Conservation (phyloP, 305 asterid genomes). For the Fraxinus floribunda region DNA sequence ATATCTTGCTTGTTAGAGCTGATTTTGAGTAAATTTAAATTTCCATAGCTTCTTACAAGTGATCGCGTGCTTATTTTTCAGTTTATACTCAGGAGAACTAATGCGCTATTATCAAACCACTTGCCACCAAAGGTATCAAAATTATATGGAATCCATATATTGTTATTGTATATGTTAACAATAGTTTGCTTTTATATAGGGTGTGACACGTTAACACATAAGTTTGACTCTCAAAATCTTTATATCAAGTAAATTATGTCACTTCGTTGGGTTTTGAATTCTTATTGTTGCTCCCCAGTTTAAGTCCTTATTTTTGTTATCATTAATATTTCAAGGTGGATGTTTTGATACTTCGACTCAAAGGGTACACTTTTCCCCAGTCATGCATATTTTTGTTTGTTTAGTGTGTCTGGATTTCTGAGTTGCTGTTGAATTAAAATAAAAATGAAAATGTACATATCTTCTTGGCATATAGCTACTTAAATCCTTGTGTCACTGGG, state of each 20-base stretch:
- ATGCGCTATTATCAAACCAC: slow-evolving; percentile 87
- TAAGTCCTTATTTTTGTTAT: neutral
- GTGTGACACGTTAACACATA: neutral
- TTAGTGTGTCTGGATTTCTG: neutral
- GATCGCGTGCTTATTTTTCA: slow-evolving; percentile 37
- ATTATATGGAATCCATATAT: slow-evolving; percentile 9
- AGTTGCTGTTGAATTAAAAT: neutral
- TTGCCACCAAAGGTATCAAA: slow-evolving; percentile 93
- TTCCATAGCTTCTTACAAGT: slow-evolving; percentile 24
- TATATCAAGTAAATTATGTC: neutral
- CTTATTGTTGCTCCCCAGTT: neutral
- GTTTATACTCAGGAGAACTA: slow-evolving; percentile 97
- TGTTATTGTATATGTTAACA: neutral
- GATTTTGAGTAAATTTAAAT: slow-evolving; percentile 12
- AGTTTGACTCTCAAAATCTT: slow-evolving; percentile 7
- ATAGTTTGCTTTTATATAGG: slow-evolving; percentile 2
- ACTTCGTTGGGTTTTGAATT: neutral
- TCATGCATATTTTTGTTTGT: neutral
- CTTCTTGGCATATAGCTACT: neutral
- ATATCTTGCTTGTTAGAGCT: slow-evolving; percentile 16
- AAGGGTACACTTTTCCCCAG: neutral
- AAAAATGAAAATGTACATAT: neutral
- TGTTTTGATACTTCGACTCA: neutral
- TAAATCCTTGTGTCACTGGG: neutral
- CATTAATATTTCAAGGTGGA: neutral